Percentiles rank a stretch among this genome's conserved stretches.
These are phyloP conservation scores for Fusarium caatingaense DNA, from an alignment of 2,329 filamentous ascomycete species.

Conservation along the genomic window DNA sequence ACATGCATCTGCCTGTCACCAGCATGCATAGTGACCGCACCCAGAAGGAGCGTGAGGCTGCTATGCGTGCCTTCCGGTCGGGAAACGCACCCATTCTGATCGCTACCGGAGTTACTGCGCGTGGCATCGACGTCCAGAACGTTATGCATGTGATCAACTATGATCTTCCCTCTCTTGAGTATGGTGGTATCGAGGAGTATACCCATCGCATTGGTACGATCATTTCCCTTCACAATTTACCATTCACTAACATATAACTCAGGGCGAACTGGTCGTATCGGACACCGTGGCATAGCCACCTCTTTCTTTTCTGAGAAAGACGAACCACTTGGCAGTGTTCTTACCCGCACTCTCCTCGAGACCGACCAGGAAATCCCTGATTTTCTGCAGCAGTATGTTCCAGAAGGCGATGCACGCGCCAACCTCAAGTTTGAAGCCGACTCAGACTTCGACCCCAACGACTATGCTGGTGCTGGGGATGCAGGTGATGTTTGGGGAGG, in stretches of 20 bases:
- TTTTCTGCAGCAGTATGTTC: slow-evolving; percentile 76
- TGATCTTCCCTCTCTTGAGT: slow-evolving; percentile 77
- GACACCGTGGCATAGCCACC: slow-evolving; percentile 84
- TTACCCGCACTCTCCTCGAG: slow-evolving; percentile 86
- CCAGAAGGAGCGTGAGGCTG: slow-evolving; percentile 91
- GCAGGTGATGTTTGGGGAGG: slow-evolving; percentile 35
- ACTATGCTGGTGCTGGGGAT: slow-evolving; percentile 46
- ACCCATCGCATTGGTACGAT: slow-evolving; percentile 88
- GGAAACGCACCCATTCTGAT: slow-evolving; percentile 83
- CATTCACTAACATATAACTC: slow-evolving; percentile 8
- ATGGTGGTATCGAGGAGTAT: slow-evolving; percentile 95
- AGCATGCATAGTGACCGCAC: slow-evolving; percentile 84
- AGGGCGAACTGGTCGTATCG: slow-evolving; percentile 95
- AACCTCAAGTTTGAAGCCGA: slow-evolving; percentile 67
- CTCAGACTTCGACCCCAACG: slow-evolving; percentile 62
- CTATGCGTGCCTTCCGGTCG: slow-evolving; percentile 84
- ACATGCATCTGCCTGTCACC: slow-evolving; percentile 81
- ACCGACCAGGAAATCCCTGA: slow-evolving; percentile 82
- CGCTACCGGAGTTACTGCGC: slow-evolving; percentile 86
- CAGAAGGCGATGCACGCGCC: slow-evolving; percentile 62
- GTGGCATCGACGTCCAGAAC: slow-evolving; percentile 88
- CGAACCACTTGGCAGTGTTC: slow-evolving; percentile 74
- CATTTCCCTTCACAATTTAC: not conserved
- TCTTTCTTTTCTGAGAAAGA: slow-evolving; percentile 89
- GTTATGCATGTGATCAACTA: slow-evolving; percentile 95